Conservation (phyloP, 1,139 yeast genomes). For the Yamadazyma membranifaciens region DNA sequence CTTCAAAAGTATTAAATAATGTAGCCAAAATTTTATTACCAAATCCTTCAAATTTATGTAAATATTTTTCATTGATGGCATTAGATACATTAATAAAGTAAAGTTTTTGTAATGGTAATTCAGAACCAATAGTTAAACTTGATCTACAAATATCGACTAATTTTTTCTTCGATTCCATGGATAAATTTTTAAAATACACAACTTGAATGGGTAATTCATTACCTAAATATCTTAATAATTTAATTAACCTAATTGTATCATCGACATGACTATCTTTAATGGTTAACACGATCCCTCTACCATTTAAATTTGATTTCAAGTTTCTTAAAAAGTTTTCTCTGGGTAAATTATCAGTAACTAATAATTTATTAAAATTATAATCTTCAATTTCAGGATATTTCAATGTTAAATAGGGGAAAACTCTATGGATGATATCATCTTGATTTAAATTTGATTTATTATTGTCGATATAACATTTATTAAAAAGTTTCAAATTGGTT, state of each 20-base stretch:
- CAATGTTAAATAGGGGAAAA: slow-evolving; percentile 25
- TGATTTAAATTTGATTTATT: slow-evolving; percentile 14
- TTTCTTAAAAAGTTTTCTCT: slow-evolving; percentile 18
- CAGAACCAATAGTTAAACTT: slow-evolving; percentile 3
- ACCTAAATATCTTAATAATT: slow-evolving; percentile 27
- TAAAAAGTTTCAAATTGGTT: slow-evolving; percentile 40
- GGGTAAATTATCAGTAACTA: slow-evolving; percentile 10
- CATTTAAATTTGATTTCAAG: slow-evolving; percentile 23
- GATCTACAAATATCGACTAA: slow-evolving; percentile 24
- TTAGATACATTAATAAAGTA: slow-evolving; percentile 42
- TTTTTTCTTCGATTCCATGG: slow-evolving; percentile 21
- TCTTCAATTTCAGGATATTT: slow-evolving; percentile 23
- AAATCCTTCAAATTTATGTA: slow-evolving; percentile 32
- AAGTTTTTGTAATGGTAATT: slow-evolving; percentile 35
- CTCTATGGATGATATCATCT: slow-evolving; percentile 16
- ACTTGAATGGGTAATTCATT: slow-evolving; percentile 39
- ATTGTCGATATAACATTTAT: slow-evolving; percentile 37
- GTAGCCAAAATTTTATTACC: slow-evolving; percentile 52
- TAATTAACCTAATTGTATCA: slow-evolving; percentile 26
- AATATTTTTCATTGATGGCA: slow-evolving; percentile 26
- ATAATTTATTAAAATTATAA: slow-evolving; percentile 15
- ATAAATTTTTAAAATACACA: slow-evolving; percentile 23
- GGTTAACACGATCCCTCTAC: slow-evolving; percentile 40
- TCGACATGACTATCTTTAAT: slow-evolving; percentile 32
- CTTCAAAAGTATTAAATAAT: slow-evolving; percentile 50